Base-by-base conservation (phyloP, 495 filamentous ascomycete species). In the Xylaria curta region DNA sequence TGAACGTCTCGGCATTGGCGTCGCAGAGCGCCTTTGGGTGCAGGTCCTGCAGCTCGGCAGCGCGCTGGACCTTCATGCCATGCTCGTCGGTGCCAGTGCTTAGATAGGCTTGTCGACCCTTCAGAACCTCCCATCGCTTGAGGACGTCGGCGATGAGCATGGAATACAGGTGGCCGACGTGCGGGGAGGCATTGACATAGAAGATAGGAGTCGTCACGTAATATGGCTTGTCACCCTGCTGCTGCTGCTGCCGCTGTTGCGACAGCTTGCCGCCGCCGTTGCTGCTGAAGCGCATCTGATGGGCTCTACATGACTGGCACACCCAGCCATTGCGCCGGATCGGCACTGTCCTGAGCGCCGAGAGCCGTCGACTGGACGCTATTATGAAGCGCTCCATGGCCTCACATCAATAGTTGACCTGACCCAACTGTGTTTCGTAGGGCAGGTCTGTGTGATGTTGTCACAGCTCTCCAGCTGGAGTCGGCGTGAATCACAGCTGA, bases 181-280 rank as follows among this genome's bases (percentile, higher is more conserved):
- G 96, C 61, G 96, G 97, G 53, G 92, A 90, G 28, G 95, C 93
- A 87, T 99, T 99, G 81, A 98, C 97, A 78, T 99, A 99, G 85
- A 98, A 99, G 61, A 99, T 99, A 8, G 96, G 96, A 8, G 93
- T 94, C 4, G 96, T 98, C 75, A 98, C 86, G 87, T 98, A 98
- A 86, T 91, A 98, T 6, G 97, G 95, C 84, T 99, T 98, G 73
- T 86, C 83, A 36, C 59, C 31, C 10, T 36, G 31, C 19, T 36
- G 56, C 31, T 19, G 56, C 21, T 59, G 56, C 10, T 36, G 38
- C 12, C 40, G 56, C 33, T 64, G 71, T 19, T 64, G 66, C 66
- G 54, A 60, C 49, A 49, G 28, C n/a, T 58, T 64, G 36, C 70
- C 53, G 62, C 33, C 36, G 38, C 19, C 47, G 66, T 12, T 26